phyloP scores from a whole-genome alignment of 2,329 filamentous ascomycete species.

The Falciphora oryzae region DNA sequence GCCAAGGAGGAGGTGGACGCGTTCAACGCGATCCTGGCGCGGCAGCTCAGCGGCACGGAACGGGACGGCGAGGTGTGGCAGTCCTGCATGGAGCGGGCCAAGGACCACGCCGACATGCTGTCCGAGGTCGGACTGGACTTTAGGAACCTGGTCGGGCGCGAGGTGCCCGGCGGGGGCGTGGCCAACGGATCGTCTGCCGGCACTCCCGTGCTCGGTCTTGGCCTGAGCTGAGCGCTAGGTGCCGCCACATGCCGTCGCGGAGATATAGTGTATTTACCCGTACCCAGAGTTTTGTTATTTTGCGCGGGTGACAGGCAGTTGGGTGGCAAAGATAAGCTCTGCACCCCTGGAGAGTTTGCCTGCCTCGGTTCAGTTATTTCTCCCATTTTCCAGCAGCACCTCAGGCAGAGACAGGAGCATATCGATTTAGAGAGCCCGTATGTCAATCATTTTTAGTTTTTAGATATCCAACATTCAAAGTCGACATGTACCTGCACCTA shows the following conservation, averaged over 20 bases:
- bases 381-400: background rate
- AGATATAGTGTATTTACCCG: background rate
- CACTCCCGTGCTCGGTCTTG: slow-evolving; percentile 6
- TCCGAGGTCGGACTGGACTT: slow-evolving; percentile 88
- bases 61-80: slow-evolving; percentile 70
- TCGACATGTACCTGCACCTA: too few relatives aligned
- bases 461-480: background rate
- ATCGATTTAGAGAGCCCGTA: too few relatives aligned
- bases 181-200: slow-evolving; percentile 14
- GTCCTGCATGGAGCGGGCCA: slow-evolving; percentile 76
- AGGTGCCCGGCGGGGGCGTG: slow-evolving; percentile 24
- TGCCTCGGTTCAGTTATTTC: too few relatives aligned
- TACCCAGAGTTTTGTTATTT: background rate
- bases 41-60: slow-evolving; percentile 84
- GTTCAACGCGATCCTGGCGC: slow-evolving; percentile 76
- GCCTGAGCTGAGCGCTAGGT: background rate
- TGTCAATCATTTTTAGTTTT: background rate
- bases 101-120: slow-evolving; percentile 73
- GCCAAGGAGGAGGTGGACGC: slow-evolving; percentile 91
- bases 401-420: background rate
- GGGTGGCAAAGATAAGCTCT: background rate
- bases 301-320: background rate
- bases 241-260: too few relatives aligned
- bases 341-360: too few relatives aligned
- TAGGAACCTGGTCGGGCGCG: slow-evolving; percentile 67